phyloP scores from a whole-genome alignment of 129 eudicot species.

The Lactuca sativa region DNA sequence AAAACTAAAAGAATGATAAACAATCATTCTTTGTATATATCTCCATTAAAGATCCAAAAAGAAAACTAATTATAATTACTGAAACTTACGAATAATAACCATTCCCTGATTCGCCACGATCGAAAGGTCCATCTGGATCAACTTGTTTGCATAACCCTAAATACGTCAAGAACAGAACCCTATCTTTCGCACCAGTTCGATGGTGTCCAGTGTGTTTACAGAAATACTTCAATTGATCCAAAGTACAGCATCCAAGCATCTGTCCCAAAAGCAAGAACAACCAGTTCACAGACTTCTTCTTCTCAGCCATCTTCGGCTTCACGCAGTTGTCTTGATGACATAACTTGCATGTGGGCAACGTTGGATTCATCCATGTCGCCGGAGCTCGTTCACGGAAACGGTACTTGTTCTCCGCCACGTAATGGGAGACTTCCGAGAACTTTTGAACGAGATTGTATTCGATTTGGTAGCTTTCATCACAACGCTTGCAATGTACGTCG shows the following conservation, averaged over 20 bases:
- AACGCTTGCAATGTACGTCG: constrained; percentile 58
- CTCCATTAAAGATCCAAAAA: background rate
- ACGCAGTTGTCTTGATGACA: constrained; percentile 56
- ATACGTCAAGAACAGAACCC: constrained; percentile 63
- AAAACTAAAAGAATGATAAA: no score
- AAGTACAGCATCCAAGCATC: constrained; percentile 65
- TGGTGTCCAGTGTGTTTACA: constrained; percentile 76
- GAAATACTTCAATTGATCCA: constrained; percentile 78
- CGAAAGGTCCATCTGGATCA: constrained; percentile 45
- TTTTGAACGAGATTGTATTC: constrained; percentile 46
- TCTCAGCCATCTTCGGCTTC: constrained; percentile 46
- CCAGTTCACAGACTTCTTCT: constrained; percentile 67
- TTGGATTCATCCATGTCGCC: constrained; percentile 39
- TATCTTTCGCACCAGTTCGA: constrained; percentile 81
- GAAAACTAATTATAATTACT: no score
- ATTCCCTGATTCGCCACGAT: background rate
- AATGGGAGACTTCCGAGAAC: constrained; percentile 29
- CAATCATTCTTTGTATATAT: no score
- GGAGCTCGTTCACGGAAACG: constrained; percentile 56
- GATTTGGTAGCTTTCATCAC: constrained; percentile 32
- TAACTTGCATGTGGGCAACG: constrained; percentile 33
- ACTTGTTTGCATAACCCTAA: constrained; percentile 60
- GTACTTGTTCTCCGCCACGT: constrained; percentile 21
- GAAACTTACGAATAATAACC: background rate
- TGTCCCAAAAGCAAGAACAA: constrained; percentile 71